phyloP scores from a whole-genome alignment of 1,139 yeast genomes.

The Scheffersomyces lignicola region DNA sequence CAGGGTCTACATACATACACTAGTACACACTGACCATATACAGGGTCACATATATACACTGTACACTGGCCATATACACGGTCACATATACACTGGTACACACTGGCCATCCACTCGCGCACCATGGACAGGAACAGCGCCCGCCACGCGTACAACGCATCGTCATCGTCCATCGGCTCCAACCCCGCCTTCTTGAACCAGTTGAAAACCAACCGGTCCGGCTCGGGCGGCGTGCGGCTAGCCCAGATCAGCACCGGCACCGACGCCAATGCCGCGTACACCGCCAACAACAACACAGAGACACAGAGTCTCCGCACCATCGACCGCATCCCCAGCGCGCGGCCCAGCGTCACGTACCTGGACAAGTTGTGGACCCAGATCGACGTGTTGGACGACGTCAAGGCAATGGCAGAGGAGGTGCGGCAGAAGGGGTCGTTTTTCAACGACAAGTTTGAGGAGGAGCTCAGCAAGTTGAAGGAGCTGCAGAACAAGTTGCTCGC shows the following conservation, averaged over 20 bases:
- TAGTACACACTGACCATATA: no score
- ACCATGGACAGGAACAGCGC: no score
- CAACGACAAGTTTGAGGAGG: slow-evolving; percentile 57
- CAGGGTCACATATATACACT: no score
- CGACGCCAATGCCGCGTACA: slow-evolving; percentile 10
- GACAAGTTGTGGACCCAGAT: slow-evolving; percentile 87
- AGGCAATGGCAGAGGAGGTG: slow-evolving; percentile 59
- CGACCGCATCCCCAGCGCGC: slow-evolving; percentile 48
- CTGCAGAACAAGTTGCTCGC: slow-evolving; percentile 63
- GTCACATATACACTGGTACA: no score
- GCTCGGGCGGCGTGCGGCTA: slow-evolving; percentile 19
- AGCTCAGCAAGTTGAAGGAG: slow-evolving; percentile 54
- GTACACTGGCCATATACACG: no score
- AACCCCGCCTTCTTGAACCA: slow-evolving; percentile 8
- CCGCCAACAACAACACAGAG: slow-evolving; percentile 12
- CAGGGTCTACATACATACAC: no score
- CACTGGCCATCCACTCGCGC: no score
- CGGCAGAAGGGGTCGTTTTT: slow-evolving; percentile 58
- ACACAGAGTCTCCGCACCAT: slow-evolving; percentile 34
- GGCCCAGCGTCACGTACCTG: slow-evolving; percentile 58
- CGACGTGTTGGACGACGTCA: slow-evolving; percentile 82
- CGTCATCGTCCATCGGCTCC: slow-evolving; percentile 9
- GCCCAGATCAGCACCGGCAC: slow-evolving; percentile 28
- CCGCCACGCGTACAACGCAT: slow-evolving; percentile 12
- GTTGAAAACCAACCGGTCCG: slow-evolving; percentile 12